A percentile compares a stretch with the other conserved stretches of the same genome.
These are phyloP conservation scores for Torrubiellomyces zombiae DNA, from an alignment of 2,329 filamentous ascomycete genomes.

Conservation along the genomic window DNA sequence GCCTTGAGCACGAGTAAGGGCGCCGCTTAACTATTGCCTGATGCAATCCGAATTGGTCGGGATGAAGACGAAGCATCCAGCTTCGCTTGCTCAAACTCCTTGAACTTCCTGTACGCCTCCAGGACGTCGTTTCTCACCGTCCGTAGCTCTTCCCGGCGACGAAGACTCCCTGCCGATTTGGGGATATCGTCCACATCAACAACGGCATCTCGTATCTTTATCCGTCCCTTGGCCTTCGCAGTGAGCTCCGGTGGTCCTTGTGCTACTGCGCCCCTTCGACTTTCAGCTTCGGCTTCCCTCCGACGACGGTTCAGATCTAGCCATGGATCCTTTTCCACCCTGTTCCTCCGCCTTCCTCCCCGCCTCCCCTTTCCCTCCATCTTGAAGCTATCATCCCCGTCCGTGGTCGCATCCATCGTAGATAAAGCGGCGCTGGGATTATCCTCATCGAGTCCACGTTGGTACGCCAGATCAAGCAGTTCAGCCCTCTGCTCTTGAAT, in stretches of 20 bases:
- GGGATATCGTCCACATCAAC: conserved; percentile 20
- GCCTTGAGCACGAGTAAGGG: too few relatives aligned
- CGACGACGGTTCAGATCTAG: conserved; percentile 51
- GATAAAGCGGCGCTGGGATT: conserved; percentile 24
- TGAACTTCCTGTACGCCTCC: conserved; percentile 21
- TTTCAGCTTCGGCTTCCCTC: conserved; percentile 34
- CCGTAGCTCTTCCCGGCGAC: conserved; percentile 22
- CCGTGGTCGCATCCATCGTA: conserved; percentile 22
- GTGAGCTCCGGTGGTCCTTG: conserved; percentile 64
- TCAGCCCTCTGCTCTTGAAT: conserved; percentile 48
- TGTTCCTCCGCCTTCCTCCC: conserved; percentile 17
- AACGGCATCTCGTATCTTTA: conserved; percentile 13
- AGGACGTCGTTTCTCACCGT: conserved; percentile 17
- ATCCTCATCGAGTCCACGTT: conserved; percentile 42
- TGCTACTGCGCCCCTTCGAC: conserved; percentile 47
- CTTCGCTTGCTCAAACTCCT: conserved; percentile 21
- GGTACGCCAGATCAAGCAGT: conserved; percentile 46
- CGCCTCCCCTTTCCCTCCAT: conserved; percentile 21
- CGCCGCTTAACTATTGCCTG: too few relatives aligned
- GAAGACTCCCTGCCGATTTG: conserved; percentile 21
- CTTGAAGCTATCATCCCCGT: conserved; percentile 17
- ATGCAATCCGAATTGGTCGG: too few relatives aligned
- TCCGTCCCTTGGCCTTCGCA: too few relatives aligned
- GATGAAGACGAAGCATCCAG: too few relatives aligned
- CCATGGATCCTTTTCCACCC: conserved; percentile 61